Evolutionary conservation across 345 rosid genomes (phyloP), one percentile per base, ranked within the genome.

Genomic region (Aquilaria malaccensis): DNA sequence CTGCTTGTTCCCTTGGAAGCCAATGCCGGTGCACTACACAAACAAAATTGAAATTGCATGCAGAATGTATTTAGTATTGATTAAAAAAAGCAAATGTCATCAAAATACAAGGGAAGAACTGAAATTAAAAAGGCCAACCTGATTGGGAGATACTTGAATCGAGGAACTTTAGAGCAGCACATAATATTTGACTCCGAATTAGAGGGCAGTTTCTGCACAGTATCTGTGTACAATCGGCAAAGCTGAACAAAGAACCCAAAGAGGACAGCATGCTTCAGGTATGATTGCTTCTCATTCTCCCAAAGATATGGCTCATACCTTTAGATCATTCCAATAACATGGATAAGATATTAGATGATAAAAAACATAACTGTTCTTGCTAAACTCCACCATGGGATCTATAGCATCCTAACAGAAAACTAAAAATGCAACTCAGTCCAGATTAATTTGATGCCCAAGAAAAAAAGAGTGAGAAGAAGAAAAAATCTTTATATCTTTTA

Each of bases 201-300:
- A 52, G 83, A 81, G 5, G 99, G 91, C 66, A 91, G 82, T 75
- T 90, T 94, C 84, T 94, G 99, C 58, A 75, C 70, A 1, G 95
- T 80, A 73, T 86, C 93, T 52, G 88, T 83, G 61, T 94, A 91
- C 88, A 86, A 78, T 60, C 99, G 84, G 70, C 86, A 88, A 65
- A 94, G 88, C 73, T 94, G 99, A 79, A 94, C 96, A 77, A 94
- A 91, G 80, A 94, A 91, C 56, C 97, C 99, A 75, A 94, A 94
- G 71, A 94, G 93, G 64, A 94, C 97, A 67, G 99, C 96, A 74
- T 94, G 95, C 46, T 88, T 83, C 50, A 90, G 77, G 70, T 91
- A 94, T 14, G 96, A 81, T 71, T 88, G 97, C 73, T 73, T 88
- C 81, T 82, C 97, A 72, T 90, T 94, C 76, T 86, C 99, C 95